Conservation (phyloP, 306 rosid genomes). For the Inga leiocalycina region DNA sequence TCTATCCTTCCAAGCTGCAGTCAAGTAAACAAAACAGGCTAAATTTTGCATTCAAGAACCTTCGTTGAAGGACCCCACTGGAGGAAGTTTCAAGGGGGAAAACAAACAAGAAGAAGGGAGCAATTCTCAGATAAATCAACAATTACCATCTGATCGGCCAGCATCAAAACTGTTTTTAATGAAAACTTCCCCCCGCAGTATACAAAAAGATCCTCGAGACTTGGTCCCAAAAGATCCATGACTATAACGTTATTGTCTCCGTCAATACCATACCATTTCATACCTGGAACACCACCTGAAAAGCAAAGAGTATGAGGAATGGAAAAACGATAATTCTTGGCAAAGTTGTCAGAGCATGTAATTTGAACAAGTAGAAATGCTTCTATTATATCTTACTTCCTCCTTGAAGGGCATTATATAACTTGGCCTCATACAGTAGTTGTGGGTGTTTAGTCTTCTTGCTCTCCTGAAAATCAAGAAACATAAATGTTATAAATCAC, state of each 20-base stretch:
- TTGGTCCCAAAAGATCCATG: conserved; percentile 89
- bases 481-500: conserved; percentile 3
- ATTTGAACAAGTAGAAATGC: conserved; percentile 20
- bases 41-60: conserved; percentile 8
- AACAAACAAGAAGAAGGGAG: conserved; percentile 11
- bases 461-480: conserved; percentile 52
- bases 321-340: conserved; percentile 12
- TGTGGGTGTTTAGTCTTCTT: conserved; percentile 71
- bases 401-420: conserved; percentile 62
- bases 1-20: conserved; percentile 68
- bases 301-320: conserved; percentile 24
- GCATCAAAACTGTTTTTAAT: conserved; percentile 81
- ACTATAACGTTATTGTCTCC: conserved; percentile 85
- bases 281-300: conserved; percentile 80
- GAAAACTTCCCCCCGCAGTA: conserved; percentile 89
- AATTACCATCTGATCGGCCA: conserved; percentile 96
- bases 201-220: conserved; percentile 94
- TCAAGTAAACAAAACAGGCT: conserved; percentile 30
- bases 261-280: conserved; percentile 85
- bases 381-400: conserved; percentile 58
- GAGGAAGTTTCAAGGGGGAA: not conserved
- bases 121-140: conserved; percentile 10
- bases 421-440: conserved; percentile 68
- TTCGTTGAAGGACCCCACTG: conserved; percentile 2
- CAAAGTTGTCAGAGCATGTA: not conserved